Base-by-base conservation (phyloP, 768 basidiomycete genomes). In the Lyophyllum atratum region DNA sequence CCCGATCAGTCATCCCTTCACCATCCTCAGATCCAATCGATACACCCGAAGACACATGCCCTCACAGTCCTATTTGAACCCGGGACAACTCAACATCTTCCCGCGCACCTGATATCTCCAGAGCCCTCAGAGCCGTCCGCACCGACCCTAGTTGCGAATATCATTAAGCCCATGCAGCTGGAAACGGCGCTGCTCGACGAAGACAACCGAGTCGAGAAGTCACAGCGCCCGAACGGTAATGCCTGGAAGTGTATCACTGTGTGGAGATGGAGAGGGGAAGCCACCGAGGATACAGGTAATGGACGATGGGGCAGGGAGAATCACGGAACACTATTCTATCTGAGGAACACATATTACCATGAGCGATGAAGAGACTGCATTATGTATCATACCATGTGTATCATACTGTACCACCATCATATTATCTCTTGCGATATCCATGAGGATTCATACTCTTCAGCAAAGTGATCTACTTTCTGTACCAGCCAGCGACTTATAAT, bases 171-270 rank as follows among this genome's bases (percentile, higher is more conserved):
- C 1, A 66, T 73, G 2, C 79, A 79, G 65, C 74, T 87, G 15
- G 85, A 86, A 66, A 78, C 72, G 0, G 78, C 67, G 0, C 55
- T 86, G 7, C 71, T 85, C 8, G 83, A 85, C 53, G 67, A 76
- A 0, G 82, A 85, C 55, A 82, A 79, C 2, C 75, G 81, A 3
- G 70, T 84, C 1, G 74, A 77, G 11, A 75, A 72, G 47, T 42
- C 67, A 11, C 70, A 71, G 52, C 63, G 80, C 25, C 76, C 79
- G 2, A 76, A 81, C 56, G 80, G 76, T 7, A 82, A 83, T 55
- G 83, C 83, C 4, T 85, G 84, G 83, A 86, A 86, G 65, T 65
- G 68, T 9, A 72, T 86, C 59, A 79, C 80, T 5, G 71, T 86
- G 5, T 86, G 81, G 80, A 69, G 84, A 15, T 81, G 79, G 77